These are phyloP conservation scores for Phaeomoniella chlamydospora DNA, from an alignment of 2,329 filamentous ascomycete genomes.

Conservation along the genomic window DNA sequence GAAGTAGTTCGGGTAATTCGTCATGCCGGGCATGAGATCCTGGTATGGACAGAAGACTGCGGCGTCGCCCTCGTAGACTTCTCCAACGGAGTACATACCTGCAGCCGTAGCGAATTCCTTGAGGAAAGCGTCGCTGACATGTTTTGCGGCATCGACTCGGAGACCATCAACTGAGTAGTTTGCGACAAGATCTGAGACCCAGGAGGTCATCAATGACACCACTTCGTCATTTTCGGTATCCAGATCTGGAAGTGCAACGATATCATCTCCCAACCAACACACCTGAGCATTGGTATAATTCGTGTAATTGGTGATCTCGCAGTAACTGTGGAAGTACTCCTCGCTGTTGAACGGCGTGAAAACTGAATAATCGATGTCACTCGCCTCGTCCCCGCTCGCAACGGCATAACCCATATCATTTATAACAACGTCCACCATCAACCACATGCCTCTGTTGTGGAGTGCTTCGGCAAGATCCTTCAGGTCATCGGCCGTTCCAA, in stretches of 20 bases:
- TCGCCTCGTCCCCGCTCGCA: conserved; percentile 13
- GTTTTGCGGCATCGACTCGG: conserved; percentile 34
- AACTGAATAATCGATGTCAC: conserved; percentile 12
- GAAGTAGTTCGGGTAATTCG: conserved; percentile 31
- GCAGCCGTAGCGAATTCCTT: conserved; percentile 19
- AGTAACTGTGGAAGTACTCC: conserved; percentile 18
- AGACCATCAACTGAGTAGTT: conserved; percentile 35
- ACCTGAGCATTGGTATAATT: conserved; percentile 20
- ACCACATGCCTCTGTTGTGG: conserved; percentile 32
- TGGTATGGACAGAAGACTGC: conserved; percentile 27
- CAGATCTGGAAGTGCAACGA: conserved; percentile 31
- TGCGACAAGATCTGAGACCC: conserved; percentile 24
- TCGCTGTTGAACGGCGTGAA: conserved; percentile 14
- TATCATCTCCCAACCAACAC: conserved; percentile 37
- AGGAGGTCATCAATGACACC: conserved; percentile 23
- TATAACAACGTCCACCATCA: conserved; percentile 38
- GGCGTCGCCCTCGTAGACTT: conserved; percentile 24
- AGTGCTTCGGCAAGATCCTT: conserved; percentile 28
- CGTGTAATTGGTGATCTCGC: conserved; percentile 18
- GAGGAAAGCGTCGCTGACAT: conserved; percentile 29
- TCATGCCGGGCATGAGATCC: conserved; percentile 25
- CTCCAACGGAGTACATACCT: conserved; percentile 31
- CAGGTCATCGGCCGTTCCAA: conserved; percentile 32
- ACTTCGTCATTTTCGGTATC: conserved; percentile 27
- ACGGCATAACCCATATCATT: conserved; percentile 30